Percentiles rank a stretch among this genome's conserved stretches.
These are phyloP conservation scores for Cyclotella kingstonii DNA, from an alignment of 108 stramenopile genomes.

Conservation along the genomic window DNA sequence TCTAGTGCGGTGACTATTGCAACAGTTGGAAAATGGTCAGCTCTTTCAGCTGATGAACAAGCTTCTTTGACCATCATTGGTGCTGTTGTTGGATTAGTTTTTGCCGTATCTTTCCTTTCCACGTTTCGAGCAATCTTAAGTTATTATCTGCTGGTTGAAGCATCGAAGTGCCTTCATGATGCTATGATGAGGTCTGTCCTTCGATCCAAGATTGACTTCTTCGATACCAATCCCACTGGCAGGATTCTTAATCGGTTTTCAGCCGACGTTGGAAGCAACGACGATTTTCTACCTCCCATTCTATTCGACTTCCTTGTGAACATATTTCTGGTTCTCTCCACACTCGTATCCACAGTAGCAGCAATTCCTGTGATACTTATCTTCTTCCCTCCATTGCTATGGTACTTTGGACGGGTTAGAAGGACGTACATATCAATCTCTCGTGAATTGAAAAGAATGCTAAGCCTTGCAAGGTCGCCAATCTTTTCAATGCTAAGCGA, in stretches of 20 bases:
- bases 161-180: slow-evolving; percentile 76
- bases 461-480: slow-evolving; percentile 78
- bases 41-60: slow-evolving; percentile 49
- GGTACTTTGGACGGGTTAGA: slow-evolving; percentile 59
- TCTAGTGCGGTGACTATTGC: slow-evolving; percentile 51
- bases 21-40: slow-evolving; percentile 64
- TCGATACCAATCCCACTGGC: slow-evolving; percentile 89
- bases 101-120: slow-evolving; percentile 38
- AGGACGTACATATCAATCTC: slow-evolving; percentile 63
- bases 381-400: slow-evolving; percentile 61
- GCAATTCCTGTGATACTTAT: slow-evolving; percentile 62
- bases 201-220: slow-evolving; percentile 82
- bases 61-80: slow-evolving; percentile 36
- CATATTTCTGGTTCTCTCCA: slow-evolving; percentile 56
- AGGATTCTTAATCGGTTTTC: slow-evolving; percentile 80
- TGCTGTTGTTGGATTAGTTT: slow-evolving; percentile 47
- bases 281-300: slow-evolving; percentile 67
- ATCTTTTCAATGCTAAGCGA: slow-evolving; percentile 85
- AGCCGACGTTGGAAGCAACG: slow-evolving; percentile 78
- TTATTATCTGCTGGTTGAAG: slow-evolving; percentile 55
- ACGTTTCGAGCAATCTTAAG: slow-evolving; percentile 52
- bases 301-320: slow-evolving; percentile 74
- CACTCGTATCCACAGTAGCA: slow-evolving; percentile 52
- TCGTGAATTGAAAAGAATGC: slow-evolving; percentile 80
- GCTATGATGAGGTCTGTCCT: slow-evolving; percentile 73